Base-by-base conservation (phyloP, 768 basidiomycete genomes). In the Hortiboletus flavorubellus region DNA sequence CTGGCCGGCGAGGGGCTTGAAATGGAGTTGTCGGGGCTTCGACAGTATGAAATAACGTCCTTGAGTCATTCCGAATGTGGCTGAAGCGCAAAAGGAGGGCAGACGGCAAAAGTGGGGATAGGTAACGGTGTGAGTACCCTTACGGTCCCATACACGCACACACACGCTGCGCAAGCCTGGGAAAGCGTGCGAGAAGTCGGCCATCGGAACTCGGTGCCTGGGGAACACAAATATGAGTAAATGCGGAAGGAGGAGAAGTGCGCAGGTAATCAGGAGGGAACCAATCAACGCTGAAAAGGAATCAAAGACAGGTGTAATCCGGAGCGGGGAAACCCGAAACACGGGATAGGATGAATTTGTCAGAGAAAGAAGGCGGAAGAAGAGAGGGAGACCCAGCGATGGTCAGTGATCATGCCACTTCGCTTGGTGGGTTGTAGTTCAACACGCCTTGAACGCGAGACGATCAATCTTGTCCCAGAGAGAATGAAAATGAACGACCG, bases 151-250 rank as follows among this genome's bases (percentile, higher is more conserved):
- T 47, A 49, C 39, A 44, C 44, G 34, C 41, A 21, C 21, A 21
- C 41, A 16, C 40, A 33, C 33, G 35, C 34, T 14, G 26, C 16
- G 21, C 15, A 46, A 15, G 26, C 43, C 39, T 61, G 53, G 59
- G 55, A 61, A 41, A 45, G 29, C 9, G 26, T 3, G 29, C 14
- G 30, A 37, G 15, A 40, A 51, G n/a, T 40, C 21, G 52, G 49
- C 21, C 21, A 35, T 30, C 35, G 23, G 29, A 49, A 55, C 59
- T 64, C 54, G 51, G 59, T 64, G 53, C 63, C 63, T 64, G 51
- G 51, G 31, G 3, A 35, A 16, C 30, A 52, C 51, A 39, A 49
- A 61, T 54, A 61, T 29, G 46, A 52, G 48, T 18, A 61, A 53
- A 64, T 60, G 41, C 5, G 46, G 49, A 49, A 39, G 41, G 29